Evolutionary conservation across 1,139 yeast genomes (phyloP).

Genomic region (Trichomonascaceae sp.): DNA sequence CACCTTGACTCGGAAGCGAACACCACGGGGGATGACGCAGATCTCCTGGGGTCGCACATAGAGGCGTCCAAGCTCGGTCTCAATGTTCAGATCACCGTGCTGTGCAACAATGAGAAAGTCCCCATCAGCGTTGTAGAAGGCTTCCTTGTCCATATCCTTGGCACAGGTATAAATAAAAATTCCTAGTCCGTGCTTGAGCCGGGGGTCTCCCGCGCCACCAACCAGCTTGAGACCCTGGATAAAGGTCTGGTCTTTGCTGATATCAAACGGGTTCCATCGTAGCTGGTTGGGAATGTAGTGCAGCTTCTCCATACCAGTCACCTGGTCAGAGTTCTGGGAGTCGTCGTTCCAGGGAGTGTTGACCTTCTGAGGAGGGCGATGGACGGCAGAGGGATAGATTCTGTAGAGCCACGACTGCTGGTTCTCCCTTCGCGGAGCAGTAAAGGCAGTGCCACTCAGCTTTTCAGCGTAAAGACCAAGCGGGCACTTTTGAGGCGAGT

Average conservation of each 20-base stretch:
- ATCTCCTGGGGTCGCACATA: slow-evolving; percentile 20
- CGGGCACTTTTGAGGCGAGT: slow-evolving; percentile 17
- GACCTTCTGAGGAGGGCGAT: slow-evolving; percentile 10
- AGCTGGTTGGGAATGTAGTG: slow-evolving; percentile 18
- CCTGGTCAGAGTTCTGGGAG: slow-evolving; percentile 3
- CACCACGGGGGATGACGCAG: slow-evolving; percentile 21
- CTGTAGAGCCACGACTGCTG: slow-evolving; percentile 20
- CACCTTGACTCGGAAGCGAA: slow-evolving; percentile 14
- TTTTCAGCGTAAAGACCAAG: slow-evolving; percentile 20
- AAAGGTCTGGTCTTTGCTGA: slow-evolving; percentile 13
- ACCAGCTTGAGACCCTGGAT: slow-evolving; percentile 17
- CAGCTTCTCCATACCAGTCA: slow-evolving; percentile 9
- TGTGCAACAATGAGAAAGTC: slow-evolving; percentile 21
- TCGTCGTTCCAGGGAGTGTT: slow-evolving; percentile 7
- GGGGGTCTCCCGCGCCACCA: slow-evolving; percentile 22
- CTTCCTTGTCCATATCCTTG: slow-evolving; percentile 17
- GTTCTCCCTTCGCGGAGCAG: slow-evolving; percentile 18
- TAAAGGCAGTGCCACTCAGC: slow-evolving; percentile 20
- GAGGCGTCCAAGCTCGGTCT: slow-evolving; percentile 20
- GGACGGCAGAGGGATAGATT: slow-evolving; percentile 17
- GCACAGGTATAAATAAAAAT: slow-evolving; percentile 17
- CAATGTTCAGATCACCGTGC: slow-evolving; percentile 17
- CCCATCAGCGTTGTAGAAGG: slow-evolving; percentile 17
- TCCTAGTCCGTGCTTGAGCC: slow-evolving; percentile 19
- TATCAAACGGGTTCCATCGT: slow-evolving; percentile 20